Conservation (phyloP, 805 yeast species). For the Hanseniaspora valbyensis region DNA sequence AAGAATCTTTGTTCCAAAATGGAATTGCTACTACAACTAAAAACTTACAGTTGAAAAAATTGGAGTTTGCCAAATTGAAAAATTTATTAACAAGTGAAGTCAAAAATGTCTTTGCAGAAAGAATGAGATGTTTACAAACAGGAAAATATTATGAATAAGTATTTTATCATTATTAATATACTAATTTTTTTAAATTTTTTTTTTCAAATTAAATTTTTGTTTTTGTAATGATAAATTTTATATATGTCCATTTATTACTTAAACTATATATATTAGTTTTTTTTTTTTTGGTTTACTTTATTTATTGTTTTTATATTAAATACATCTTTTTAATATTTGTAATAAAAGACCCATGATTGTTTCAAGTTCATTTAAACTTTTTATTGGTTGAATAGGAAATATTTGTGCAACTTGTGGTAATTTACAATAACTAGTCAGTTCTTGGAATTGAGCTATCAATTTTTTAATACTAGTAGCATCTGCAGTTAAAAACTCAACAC, state of each 20-base stretch:
- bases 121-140: slow-evolving; percentile 1
- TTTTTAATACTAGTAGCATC: background rate
- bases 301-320: background rate
- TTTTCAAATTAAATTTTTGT: no score
- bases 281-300: no score
- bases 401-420: slow-evolving; percentile 9
- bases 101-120: background rate
- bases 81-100: slow-evolving; percentile 2
- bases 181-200: no score
- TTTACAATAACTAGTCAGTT: slow-evolving; percentile 2
- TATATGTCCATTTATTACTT: background rate
- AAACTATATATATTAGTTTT: no score
- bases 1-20: background rate
- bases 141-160: slow-evolving; percentile 1
- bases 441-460: background rate
- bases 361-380: background rate
- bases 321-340: background rate
- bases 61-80: slow-evolving; percentile 4
- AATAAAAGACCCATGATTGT: background rate
- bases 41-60: background rate
- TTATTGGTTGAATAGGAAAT: background rate
- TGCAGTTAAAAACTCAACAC: background rate
- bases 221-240: no score
- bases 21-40: background rate
- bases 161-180: no score